Conservation (phyloP, 176 grass and related monocot species). For the maize (Zea mays) region Zm-B73-REFERENCE-NAM-5.0 NC_050097.1:17963501-17964000, state of each 20-base stretch:
- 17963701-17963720: neutral
- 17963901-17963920: too few relatives aligned
- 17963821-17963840: neutral
- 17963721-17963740: slow-evolving; percentile 24
- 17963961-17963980: too few relatives aligned
- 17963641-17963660: neutral
- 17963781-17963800: neutral
- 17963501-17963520: neutral
- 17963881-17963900: slow-evolving; percentile 21
- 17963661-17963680: slow-evolving; percentile 39
- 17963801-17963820: neutral
- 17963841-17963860: slow-evolving; percentile 29
- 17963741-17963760: neutral
- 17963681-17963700: neutral
- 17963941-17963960: too few relatives aligned
- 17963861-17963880: neutral
- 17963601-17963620: neutral
- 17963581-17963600: neutral
- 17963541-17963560: slow-evolving; percentile 8
- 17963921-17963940: too few relatives aligned
- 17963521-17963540: neutral
- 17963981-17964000: too few relatives aligned
- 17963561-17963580: neutral
- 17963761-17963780: neutral
- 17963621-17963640: neutral